phyloP scores from a whole-genome alignment of 2,329 filamentous ascomycete genomes.

The Colletotrichum sp. region DNA sequence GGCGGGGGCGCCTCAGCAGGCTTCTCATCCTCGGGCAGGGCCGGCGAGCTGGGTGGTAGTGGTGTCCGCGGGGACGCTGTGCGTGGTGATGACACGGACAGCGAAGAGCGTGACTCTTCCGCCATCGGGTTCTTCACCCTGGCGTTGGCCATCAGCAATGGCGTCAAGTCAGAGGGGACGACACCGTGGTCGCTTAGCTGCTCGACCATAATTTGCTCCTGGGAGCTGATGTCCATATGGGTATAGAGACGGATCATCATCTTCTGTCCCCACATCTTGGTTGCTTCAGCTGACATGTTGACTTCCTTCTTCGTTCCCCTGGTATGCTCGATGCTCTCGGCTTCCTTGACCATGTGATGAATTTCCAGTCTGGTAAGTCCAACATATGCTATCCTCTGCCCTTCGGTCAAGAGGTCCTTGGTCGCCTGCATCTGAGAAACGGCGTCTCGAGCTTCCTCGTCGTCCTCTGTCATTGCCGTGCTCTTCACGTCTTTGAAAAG shows the following conservation, averaged over 20 bases:
- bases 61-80: slow-evolving; percentile 1
- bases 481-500: slow-evolving; percentile 79
- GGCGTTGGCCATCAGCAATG: slow-evolving; percentile 88
- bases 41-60: slow-evolving; percentile 26
- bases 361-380: slow-evolving; percentile 85
- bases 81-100: not conserved
- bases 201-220: slow-evolving; percentile 98
- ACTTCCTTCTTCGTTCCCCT: slow-evolving; percentile 76
- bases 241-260: slow-evolving; percentile 95
- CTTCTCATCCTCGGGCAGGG: slow-evolving; percentile 45
- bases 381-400: slow-evolving; percentile 95
- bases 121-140: slow-evolving; percentile 93
- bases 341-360: slow-evolving; percentile 74
- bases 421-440: slow-evolving; percentile 93
- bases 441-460: slow-evolving; percentile 86
- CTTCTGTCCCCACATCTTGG: slow-evolving; percentile 96
- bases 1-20: slow-evolving; percentile 59
- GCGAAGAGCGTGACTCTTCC: slow-evolving; percentile 34
- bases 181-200: slow-evolving; percentile 94
- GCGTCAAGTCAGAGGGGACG: slow-evolving; percentile 80
- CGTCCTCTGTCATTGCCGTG: slow-evolving; percentile 67
- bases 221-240: slow-evolving; percentile 94
- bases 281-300: slow-evolving; percentile 73
- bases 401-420: slow-evolving; percentile 93
- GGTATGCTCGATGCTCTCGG: slow-evolving; percentile 64